A percentile compares a stretch with the other conserved stretches of the same genome.
Conservation (phyloP, 306 rosid genomes). For the Fragaria ananassa region DNA sequence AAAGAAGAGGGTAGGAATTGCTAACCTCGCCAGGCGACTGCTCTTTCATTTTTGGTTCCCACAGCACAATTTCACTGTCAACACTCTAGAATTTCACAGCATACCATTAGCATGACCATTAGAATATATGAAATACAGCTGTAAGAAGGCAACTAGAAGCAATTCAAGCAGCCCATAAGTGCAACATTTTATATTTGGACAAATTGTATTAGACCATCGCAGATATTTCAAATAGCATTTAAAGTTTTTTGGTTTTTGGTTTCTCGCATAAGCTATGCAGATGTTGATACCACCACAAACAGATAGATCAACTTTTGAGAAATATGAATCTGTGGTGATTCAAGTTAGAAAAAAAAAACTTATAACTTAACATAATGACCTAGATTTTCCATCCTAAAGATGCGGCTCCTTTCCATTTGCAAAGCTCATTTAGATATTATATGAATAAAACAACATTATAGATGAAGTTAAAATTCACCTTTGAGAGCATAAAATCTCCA, state of each 20-base stretch:
- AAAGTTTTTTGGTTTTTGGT: not conserved
- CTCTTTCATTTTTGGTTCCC: slow-evolving; percentile 96
- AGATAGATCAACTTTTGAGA: not conserved
- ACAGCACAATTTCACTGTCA: slow-evolving; percentile 87
- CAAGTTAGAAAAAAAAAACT: not conserved
- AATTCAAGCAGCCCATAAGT: not conserved
- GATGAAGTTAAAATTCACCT: slow-evolving; percentile 52
- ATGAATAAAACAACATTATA: slow-evolving; percentile 10
- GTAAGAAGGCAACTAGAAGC: slow-evolving; percentile 1
- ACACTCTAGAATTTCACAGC: slow-evolving; percentile 62
- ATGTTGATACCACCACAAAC: not conserved
- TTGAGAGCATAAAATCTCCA: slow-evolving; percentile 91
- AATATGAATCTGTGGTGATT: not conserved
- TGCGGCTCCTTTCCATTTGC: no score
- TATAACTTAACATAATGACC: not conserved
- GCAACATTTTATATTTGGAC: not conserved
- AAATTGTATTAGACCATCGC: not conserved
- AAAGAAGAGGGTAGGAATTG: slow-evolving; percentile 19
- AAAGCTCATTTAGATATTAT: slow-evolving; percentile 9
- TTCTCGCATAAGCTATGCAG: not conserved
- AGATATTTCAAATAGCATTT: not conserved
- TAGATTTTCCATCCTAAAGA: not conserved
- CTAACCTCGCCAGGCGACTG: slow-evolving; percentile 94
- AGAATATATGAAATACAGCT: not conserved
- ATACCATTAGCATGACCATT: slow-evolving; percentile 22